Conservation (phyloP, 2,329 filamentous ascomycete species). For the Microsporum audouinii region DNA sequence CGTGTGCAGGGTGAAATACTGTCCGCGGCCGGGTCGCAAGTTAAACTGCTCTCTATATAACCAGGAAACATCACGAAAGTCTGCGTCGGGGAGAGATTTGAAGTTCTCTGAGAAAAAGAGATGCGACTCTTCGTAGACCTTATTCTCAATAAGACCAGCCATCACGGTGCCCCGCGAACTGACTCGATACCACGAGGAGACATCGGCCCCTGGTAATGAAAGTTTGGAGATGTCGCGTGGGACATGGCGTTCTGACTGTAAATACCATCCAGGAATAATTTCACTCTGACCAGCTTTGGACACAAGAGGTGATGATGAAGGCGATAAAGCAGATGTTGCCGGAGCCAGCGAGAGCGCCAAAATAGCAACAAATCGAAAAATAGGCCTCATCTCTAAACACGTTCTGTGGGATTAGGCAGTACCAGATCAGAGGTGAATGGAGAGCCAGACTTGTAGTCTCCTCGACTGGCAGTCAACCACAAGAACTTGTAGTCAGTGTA, state of each 20-base stretch:
- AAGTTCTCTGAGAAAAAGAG: constrained; percentile 48
- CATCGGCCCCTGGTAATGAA: constrained; percentile 37
- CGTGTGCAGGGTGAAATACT: constrained; percentile 45
- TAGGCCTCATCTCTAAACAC: background rate
- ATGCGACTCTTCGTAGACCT: constrained; percentile 41
- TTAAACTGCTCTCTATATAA: constrained; percentile 46
- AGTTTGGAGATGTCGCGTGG: constrained; percentile 28
- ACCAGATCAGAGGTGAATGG: background rate
- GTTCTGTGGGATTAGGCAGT: background rate
- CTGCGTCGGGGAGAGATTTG: constrained; percentile 33
- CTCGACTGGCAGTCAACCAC: background rate
- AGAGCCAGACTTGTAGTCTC: background rate
- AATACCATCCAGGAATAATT: constrained; percentile 36
- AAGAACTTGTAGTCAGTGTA: too few species aligned
- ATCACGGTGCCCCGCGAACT: constrained; percentile 45
- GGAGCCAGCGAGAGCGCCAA: background rate
- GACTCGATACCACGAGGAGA: constrained; percentile 43
- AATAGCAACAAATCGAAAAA: background rate
- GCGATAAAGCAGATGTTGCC: background rate
- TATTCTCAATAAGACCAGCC: constrained; percentile 44
- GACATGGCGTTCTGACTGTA: constrained; percentile 37
- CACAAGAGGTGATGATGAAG: constrained; percentile 11
- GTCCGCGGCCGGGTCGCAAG: constrained; percentile 24
- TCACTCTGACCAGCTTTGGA: constrained; percentile 19
- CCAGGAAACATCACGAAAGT: constrained; percentile 45